Evolutionary conservation across 306 rosid genomes (phyloP).

Genomic region (Glycyrrhiza uralensis): DNA sequence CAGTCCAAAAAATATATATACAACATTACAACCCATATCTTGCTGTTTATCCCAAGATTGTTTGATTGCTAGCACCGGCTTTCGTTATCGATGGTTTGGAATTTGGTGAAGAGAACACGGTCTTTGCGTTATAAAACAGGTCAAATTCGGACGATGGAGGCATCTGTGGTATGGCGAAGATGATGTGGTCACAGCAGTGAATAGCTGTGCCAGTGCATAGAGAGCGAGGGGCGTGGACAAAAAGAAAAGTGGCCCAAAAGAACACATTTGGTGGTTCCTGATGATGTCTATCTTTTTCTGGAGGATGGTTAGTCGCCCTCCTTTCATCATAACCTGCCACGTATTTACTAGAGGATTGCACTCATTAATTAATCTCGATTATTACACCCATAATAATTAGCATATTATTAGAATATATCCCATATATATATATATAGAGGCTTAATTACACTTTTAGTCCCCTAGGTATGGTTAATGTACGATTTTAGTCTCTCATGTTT

Average conservation of each 20-base stretch:
- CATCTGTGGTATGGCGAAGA: neutral
- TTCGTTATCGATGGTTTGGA: neutral
- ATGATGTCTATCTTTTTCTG: slow-evolving; percentile 20
- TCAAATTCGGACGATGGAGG: neutral
- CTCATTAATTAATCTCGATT: neutral
- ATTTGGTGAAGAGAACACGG: slow-evolving; percentile 20
- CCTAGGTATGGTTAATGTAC: too few species aligned
- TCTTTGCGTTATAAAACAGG: slow-evolving; percentile 5
- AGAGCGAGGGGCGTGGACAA: slow-evolving; percentile 8
- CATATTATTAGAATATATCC: too few species aligned
- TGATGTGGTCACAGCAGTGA: neutral
- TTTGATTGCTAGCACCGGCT: neutral
- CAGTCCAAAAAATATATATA: too few species aligned
- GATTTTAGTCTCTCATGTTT: too few species aligned
- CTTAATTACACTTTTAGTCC: too few species aligned
- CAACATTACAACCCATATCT: neutral
- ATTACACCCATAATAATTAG: too few species aligned
- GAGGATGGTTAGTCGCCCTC: slow-evolving; percentile 25
- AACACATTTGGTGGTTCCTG: slow-evolving; percentile 37
- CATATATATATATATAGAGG: too few species aligned
- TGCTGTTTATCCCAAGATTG: neutral
- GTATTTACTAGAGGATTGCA: neutral
- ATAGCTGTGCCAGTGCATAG: too few species aligned
- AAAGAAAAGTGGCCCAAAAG: slow-evolving; percentile 17
- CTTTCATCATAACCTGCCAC: slow-evolving; percentile 26